phyloP scores from a whole-genome alignment of 2,329 filamentous ascomycete genomes.

The Pyricularia pennisetigena region DNA sequence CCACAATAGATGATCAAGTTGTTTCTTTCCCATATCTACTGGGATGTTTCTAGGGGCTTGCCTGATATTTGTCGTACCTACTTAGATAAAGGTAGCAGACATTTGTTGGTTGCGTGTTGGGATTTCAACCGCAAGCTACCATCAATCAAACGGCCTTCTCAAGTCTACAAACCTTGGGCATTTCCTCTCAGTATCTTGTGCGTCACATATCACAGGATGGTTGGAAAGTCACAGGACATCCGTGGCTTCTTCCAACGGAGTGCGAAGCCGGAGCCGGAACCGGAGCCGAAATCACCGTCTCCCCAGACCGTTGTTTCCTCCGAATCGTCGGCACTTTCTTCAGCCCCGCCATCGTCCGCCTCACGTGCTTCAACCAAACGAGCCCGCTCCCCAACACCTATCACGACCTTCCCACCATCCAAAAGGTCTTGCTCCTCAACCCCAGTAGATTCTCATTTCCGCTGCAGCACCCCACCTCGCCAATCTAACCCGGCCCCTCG shows the following conservation, averaged over 20 bases:
- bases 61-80: background rate
- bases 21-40: background rate
- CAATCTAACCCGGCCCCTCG: constrained; percentile 15
- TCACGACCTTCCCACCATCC: background rate
- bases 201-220: background rate
- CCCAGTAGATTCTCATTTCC: background rate
- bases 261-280: constrained; percentile 1
- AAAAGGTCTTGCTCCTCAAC: background rate
- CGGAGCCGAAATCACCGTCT: background rate
- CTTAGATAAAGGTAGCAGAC: no score
- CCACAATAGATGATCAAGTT: background rate
- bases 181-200: background rate
- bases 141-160: background rate
- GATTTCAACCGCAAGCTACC: background rate
- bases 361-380: constrained; percentile 2
- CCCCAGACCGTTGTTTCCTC: constrained; percentile 6
- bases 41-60: background rate
- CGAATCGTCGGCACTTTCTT: constrained; percentile 5
- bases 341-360: constrained; percentile 6
- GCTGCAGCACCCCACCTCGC: constrained; percentile 11
- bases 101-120: no score
- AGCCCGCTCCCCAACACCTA: background rate
- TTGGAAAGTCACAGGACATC: background rate
- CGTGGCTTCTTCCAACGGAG: constrained; percentile 25
- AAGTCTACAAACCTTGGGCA: background rate